phyloP scores from a whole-genome alignment of 164 flowering plant genomes.

The Vitis amurensis region DNA sequence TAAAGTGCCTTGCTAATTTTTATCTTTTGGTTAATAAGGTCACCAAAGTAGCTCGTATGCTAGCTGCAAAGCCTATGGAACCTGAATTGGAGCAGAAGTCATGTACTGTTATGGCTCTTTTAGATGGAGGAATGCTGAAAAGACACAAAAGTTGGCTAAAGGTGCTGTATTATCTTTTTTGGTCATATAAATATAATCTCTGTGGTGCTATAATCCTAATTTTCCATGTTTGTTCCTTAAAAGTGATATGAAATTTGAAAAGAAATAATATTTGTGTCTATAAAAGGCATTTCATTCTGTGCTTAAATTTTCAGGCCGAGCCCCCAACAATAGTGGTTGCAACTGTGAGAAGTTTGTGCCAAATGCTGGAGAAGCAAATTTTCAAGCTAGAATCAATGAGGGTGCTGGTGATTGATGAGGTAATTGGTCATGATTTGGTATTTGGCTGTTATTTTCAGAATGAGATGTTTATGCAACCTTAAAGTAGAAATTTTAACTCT shows the following conservation, averaged over 20 bases:
- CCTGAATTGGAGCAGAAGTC: conserved; percentile 42
- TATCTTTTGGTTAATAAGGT: conserved; percentile 42
- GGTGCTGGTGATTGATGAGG: conserved; percentile 93
- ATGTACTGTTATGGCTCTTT: conserved; percentile 77
- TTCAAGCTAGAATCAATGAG: conserved; percentile 64
- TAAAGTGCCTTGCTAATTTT: not conserved
- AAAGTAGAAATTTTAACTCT: not conserved
- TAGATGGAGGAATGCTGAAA: conserved; percentile 89
- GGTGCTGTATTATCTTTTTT: conserved; percentile 34
- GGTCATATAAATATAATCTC: not conserved
- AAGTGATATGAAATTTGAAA: too few relatives aligned
- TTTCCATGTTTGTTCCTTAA: not conserved
- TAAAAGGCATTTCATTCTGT: conserved; percentile 4
- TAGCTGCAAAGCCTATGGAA: conserved; percentile 61
- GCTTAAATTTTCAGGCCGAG: conserved; percentile 63
- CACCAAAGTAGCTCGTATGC: conserved; percentile 79
- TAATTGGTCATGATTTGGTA: conserved; percentile 12
- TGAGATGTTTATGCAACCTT: not conserved
- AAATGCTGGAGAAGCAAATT: conserved; percentile 71
- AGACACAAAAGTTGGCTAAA: conserved; percentile 92
- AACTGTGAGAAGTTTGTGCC: conserved; percentile 76
- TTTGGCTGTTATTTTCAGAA: not conserved
- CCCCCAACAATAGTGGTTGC: conserved; percentile 91
- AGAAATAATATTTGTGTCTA: not conserved
- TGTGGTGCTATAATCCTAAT: not conserved